Evolutionary conservation across 2,329 filamentous ascomycete genomes (phyloP), one percentile per base, ranked within the genome.

Genomic region (Fusarium keratoplasticum): DNA sequence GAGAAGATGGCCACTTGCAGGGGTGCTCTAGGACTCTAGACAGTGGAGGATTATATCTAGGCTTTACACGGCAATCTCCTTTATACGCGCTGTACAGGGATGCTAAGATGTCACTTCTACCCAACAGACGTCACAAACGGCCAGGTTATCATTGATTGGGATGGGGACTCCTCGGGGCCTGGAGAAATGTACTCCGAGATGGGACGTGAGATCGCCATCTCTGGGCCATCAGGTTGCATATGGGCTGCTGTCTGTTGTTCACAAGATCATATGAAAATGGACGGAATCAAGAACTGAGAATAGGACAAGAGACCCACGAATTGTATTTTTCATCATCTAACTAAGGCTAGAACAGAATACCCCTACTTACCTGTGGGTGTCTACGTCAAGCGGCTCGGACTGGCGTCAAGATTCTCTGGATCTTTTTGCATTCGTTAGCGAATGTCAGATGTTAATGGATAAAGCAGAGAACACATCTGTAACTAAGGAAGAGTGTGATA

Each of bases 401-500:
- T 60, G 8, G 33, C 27, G 38, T 47, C 14, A 16, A 20, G 22
- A 18, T 36, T 31, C 27, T 38, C 35, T 18, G 22, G 14, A 36
- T n/a, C 33, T 44, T 64, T 62, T 69, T 75, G 38, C 50, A 59
- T 61, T 55, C 38, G 62, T 74, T 75, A 74, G 72, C 65, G 40
- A 18, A 61, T 64, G 42, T 60, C 58, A 22, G 50, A 52, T 63
- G 20, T 36, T 5, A 38, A 60, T 25, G 33, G 52, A 59, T 33
- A 14, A 52, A 35, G n/a, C 29, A 64, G 69, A 42, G 10, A 66
- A 58, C 20, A 50, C 11, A 35, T 20, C 57, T 40, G 27, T 50
- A 20, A 50, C 58, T 52, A 59, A 65, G 64, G 61, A 63, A 71
- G 64, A 42, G 29, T 60, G 58, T 67, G 38, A 40, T 60, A 52